Evolutionary conservation across 208 protist genomes (phyloP).

Genomic region (Trypanosoma grayi): DNA sequence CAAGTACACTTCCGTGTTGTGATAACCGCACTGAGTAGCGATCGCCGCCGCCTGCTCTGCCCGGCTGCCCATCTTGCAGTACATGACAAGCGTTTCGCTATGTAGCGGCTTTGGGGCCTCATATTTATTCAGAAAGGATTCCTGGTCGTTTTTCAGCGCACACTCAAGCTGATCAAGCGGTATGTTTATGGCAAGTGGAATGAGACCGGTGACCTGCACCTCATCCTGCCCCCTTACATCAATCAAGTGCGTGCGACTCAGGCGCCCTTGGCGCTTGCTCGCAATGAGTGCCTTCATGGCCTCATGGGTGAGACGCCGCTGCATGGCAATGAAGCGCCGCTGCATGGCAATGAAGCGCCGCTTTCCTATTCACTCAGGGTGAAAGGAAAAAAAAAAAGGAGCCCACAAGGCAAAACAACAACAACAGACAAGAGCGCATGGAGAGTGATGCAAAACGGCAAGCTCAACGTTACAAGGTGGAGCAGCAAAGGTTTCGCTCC

Average conservation of each 20-base stretch:
- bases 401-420: neutral
- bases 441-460: neutral
- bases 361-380: too few species aligned
- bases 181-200: slow-evolving; percentile 53
- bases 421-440: neutral
- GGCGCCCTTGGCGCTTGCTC: slow-evolving; percentile 30
- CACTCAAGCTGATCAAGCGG: slow-evolving; percentile 57
- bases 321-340: slow-evolving; percentile 36
- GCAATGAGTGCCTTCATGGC: slow-evolving; percentile 53
- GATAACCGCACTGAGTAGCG: slow-evolving; percentile 43
- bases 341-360: slow-evolving; percentile 39
- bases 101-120: slow-evolving; percentile 32
- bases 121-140: slow-evolving; percentile 47
- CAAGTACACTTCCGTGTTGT: slow-evolving; percentile 58
- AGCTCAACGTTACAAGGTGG: neutral
- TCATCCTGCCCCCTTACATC: slow-evolving; percentile 68
- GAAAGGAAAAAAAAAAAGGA: neutral
- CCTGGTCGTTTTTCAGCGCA: slow-evolving; percentile 36
- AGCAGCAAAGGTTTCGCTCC: too few species aligned
- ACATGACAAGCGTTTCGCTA: slow-evolving; percentile 59
- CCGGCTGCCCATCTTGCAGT: slow-evolving; percentile 55
- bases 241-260: slow-evolving; percentile 38
- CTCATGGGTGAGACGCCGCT: slow-evolving; percentile 41
- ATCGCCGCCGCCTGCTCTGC: slow-evolving; percentile 47
- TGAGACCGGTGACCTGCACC: slow-evolving; percentile 40